Evolutionary conservation across 164 flowering plant species (phyloP).

Genomic region (Houttuynia cordata): DNA sequence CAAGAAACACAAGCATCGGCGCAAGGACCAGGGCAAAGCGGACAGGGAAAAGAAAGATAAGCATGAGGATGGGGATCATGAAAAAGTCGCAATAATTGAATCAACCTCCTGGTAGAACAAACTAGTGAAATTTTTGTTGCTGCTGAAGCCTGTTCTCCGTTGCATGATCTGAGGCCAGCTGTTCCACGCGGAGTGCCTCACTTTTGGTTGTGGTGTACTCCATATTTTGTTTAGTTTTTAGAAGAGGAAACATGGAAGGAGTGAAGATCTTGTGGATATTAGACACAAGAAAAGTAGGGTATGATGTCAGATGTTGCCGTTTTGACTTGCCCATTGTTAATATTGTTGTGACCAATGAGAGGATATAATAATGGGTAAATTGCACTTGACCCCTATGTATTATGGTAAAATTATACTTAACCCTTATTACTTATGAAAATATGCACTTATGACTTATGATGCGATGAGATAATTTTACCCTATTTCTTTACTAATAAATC

Average conservation of each 20-base stretch:
- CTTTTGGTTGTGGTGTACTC: not conserved
- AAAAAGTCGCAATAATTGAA: conserved; percentile 38
- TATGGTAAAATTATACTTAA: too few species aligned
- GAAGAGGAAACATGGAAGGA: conserved; percentile 75
- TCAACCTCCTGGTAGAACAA: not conserved
- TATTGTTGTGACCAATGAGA: not conserved
- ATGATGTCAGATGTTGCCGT: not conserved
- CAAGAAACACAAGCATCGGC: conserved; percentile 66
- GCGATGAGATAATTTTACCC: too few species aligned
- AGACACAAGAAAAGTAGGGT: conserved; percentile 68
- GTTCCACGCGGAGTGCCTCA: not conserved
- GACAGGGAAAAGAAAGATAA: conserved; percentile 66
- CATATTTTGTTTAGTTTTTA: conserved; percentile 23
- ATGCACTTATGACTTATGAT: too few species aligned
- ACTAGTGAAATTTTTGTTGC: not conserved
- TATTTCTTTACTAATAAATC: too few species aligned
- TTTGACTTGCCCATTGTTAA: not conserved
- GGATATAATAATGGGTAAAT: not conserved
- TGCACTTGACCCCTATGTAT: too few species aligned
- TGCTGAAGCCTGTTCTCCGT: not conserved
- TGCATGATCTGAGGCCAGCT: not conserved
- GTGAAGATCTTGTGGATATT: conserved; percentile 47
- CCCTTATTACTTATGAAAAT: too few species aligned
- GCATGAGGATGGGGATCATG: conserved; percentile 55
- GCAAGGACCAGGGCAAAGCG: conserved; percentile 60